Conservation (phyloP, 2,329 filamentous ascomycete genomes). For the Incumbomyces delicatus region DNA sequence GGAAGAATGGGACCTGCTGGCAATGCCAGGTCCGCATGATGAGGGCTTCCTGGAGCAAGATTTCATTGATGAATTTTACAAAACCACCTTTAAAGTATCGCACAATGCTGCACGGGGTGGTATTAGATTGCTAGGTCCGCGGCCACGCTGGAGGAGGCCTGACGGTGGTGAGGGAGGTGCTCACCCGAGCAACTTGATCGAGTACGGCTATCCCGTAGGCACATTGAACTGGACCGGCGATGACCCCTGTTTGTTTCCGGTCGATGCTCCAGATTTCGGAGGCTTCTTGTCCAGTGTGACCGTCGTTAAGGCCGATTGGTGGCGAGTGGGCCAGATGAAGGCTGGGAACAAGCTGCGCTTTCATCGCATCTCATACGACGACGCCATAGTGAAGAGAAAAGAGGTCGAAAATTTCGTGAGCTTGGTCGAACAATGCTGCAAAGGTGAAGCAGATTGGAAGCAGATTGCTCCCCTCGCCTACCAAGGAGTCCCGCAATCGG, state of each 20-base stretch:
- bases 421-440: constrained; percentile 32
- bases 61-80: constrained; percentile 49
- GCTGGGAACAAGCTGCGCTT: constrained; percentile 48
- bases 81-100: constrained; percentile 48
- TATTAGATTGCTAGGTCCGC: constrained; percentile 50
- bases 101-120: constrained; percentile 54
- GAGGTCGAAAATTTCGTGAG: constrained; percentile 38
- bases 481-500: constrained; percentile 16
- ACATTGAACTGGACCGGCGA: constrained; percentile 54
- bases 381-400: constrained; percentile 38
- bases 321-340: constrained; percentile 54
- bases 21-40: constrained; percentile 49
- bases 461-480: constrained; percentile 26
- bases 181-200: constrained; percentile 51
- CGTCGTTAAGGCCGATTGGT: constrained; percentile 47
- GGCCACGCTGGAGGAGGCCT: constrained; percentile 48
- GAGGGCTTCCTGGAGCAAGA: constrained; percentile 43
- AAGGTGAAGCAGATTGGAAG: constrained; percentile 24
- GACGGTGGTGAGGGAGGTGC: constrained; percentile 55
- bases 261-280: constrained; percentile 52
- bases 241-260: constrained; percentile 49
- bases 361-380: constrained; percentile 41
- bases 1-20: constrained; percentile 43
- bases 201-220: constrained; percentile 52
- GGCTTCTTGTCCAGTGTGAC: constrained; percentile 50